Conservation (phyloP, 116 monocot genomes). For the Trichopus zeylanicus region DNA sequence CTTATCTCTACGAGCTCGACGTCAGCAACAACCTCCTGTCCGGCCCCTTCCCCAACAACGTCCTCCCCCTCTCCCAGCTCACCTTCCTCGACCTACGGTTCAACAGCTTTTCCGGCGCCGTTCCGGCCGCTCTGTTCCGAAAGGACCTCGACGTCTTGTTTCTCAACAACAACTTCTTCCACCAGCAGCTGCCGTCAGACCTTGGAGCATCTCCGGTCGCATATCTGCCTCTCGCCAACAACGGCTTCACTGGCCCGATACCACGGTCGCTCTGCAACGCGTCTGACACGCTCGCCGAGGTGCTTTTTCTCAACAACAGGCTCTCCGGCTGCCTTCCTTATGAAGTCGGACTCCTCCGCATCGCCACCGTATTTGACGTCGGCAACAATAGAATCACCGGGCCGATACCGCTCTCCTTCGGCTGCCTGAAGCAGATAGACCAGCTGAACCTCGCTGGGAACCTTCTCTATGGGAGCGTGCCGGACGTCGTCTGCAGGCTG, state of each 20-base stretch:
- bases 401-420: slow-evolving; percentile 43
- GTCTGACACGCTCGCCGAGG: slow-evolving; percentile 22
- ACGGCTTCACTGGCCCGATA: slow-evolving; percentile 37
- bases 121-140: slow-evolving; percentile 19
- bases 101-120: slow-evolving; percentile 21
- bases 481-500: slow-evolving; percentile 45
- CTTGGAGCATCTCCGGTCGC: slow-evolving; percentile 22
- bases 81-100: slow-evolving; percentile 35
- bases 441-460: slow-evolving; percentile 63
- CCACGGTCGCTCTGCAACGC: slow-evolving; percentile 28
- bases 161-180: slow-evolving; percentile 58
- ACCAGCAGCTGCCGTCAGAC: slow-evolving; percentile 19
- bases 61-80: slow-evolving; percentile 17
- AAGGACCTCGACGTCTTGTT: slow-evolving; percentile 31
- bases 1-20: slow-evolving; percentile 36
- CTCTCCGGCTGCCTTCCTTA: slow-evolving; percentile 60
- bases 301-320: slow-evolving; percentile 60
- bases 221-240: slow-evolving; percentile 55
- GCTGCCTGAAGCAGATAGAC: slow-evolving; percentile 37
- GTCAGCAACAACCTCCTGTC: slow-evolving; percentile 34
- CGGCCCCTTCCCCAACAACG: slow-evolving; percentile 21
- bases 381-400: slow-evolving; percentile 42
- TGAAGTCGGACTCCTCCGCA: slow-evolving; percentile 40
- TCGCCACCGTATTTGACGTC: slow-evolving; percentile 49
- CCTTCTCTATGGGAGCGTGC: slow-evolving; percentile 40